Base-by-base conservation (phyloP, 129 eudicot species). In the Centrapalus pauciflorus region DNA sequence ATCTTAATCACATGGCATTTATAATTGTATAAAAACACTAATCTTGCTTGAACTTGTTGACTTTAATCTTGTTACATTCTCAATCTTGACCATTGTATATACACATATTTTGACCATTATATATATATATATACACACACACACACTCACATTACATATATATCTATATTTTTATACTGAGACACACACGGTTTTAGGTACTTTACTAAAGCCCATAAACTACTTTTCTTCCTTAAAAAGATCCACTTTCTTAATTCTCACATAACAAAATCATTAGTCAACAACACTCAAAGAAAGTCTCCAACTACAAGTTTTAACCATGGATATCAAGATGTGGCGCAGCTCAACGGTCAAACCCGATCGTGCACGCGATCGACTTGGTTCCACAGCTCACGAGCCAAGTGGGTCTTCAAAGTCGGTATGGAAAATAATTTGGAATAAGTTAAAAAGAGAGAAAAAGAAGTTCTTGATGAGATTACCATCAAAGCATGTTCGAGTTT, bases 361-460 rank as follows among this genome's bases (percentile, higher is more conserved):
- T 11, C 55, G 70, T 27, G 70, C 27, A 11, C 55, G 25, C 16
- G 75, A 56, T 0, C 71, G 33, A 1, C 10, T 17, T 29, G 71
- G 71, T 23, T 49, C 48, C 5, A 19, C 26, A 64, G 26, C 11
- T 7, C 70, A n/a, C 13, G 70, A 72, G 32, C 40, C 77, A 50
- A 49, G 17, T 25, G 55, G 28, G 4, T 76, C 85, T 33, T 84
- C 68, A 32, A 55, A 46, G 62, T 28, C 80, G 16, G 55, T 38
- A 33, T 84, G 85, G 85, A 80, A 75, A 76, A 48, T 58, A 25
- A 46, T 80, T 16, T 84, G 89, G 85, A 75, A 54, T 50, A 84
- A 80, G 76, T 61, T 84, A 2, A 58, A 66, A 50, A 73, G 60
- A 12, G 83, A 80, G 69, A 74, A 24, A 26, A 80, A 69, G 69